Conservation (phyloP, 2,329 filamentous ascomycete species). For the Diaporthe citrichinensis region DNA sequence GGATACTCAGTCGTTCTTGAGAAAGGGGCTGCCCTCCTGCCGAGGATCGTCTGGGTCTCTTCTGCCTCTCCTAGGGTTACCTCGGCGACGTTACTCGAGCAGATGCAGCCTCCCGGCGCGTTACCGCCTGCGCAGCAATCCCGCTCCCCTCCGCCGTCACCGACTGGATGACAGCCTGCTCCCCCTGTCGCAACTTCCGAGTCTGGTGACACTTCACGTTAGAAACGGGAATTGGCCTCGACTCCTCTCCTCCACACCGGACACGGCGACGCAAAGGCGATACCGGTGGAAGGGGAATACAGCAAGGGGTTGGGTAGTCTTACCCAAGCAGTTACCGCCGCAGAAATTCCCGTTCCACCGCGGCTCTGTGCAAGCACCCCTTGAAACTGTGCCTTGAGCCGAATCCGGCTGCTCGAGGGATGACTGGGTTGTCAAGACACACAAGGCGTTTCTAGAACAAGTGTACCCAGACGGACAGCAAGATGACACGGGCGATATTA, state of each 20-base stretch:
- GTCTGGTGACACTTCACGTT: constrained; percentile 3
- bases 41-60: constrained; percentile 44
- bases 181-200: constrained; percentile 9
- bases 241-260: background rate
- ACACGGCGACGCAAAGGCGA: background rate
- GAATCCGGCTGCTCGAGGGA: constrained; percentile 43
- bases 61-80: constrained; percentile 39
- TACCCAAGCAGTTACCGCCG: constrained; percentile 46
- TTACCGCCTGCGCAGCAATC: constrained; percentile 47
- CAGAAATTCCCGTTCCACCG: constrained; percentile 46
- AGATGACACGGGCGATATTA: constrained; percentile 40
- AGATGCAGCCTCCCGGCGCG: constrained; percentile 44
- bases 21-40: constrained; percentile 39
- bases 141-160: constrained; percentile 41
- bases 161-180: constrained; percentile 41
- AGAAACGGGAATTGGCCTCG: background rate
- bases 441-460: constrained; percentile 46
- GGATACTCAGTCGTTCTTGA: constrained; percentile 35
- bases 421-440: constrained; percentile 42
- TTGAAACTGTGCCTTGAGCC: constrained; percentile 42
- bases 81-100: constrained; percentile 35
- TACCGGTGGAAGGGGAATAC: background rate
- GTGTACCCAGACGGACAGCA: constrained; percentile 48
- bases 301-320: background rate
- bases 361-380: constrained; percentile 47